These are phyloP conservation scores for Marchantia paleacea DNA, from an alignment of 225 moss, liverwort and hornwort species.

Conservation along the genomic window DNA sequence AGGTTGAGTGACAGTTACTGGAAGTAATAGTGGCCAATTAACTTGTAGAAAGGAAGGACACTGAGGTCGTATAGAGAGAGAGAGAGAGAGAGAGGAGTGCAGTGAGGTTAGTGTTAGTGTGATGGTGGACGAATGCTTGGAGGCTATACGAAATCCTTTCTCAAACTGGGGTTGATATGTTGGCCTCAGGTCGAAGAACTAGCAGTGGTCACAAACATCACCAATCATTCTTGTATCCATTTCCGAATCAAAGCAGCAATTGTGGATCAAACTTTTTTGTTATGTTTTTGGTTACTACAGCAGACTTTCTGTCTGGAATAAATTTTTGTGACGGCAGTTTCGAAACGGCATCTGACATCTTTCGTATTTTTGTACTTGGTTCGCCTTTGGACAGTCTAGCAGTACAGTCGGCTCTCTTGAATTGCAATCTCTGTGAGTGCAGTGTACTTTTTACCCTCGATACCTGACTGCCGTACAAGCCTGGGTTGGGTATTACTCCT, in stretches of 20 bases:
- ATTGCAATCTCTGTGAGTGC: too few relatives aligned
- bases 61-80: background rate
- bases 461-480: too few relatives aligned
- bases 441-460: too few relatives aligned
- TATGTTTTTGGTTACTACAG: too few relatives aligned
- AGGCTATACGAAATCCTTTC: background rate
- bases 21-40: background rate
- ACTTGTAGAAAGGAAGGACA: background rate
- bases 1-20: background rate
- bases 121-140: constrained; percentile 4
- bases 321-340: too few relatives aligned
- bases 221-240: constrained; percentile 12
- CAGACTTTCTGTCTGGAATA: too few relatives aligned
- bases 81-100: background rate
- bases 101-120: background rate
- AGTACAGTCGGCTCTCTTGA: too few relatives aligned
- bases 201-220: background rate
- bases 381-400: too few relatives aligned
- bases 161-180: background rate
- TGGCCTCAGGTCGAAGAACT: background rate
- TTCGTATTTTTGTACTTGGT: too few relatives aligned
- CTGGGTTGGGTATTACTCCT: too few relatives aligned
- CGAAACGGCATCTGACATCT: too few relatives aligned
- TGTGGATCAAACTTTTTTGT: background rate
- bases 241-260: background rate